Conservation (phyloP, 495 filamentous ascomycete genomes). For the Amorphotheca resinae region DNA sequence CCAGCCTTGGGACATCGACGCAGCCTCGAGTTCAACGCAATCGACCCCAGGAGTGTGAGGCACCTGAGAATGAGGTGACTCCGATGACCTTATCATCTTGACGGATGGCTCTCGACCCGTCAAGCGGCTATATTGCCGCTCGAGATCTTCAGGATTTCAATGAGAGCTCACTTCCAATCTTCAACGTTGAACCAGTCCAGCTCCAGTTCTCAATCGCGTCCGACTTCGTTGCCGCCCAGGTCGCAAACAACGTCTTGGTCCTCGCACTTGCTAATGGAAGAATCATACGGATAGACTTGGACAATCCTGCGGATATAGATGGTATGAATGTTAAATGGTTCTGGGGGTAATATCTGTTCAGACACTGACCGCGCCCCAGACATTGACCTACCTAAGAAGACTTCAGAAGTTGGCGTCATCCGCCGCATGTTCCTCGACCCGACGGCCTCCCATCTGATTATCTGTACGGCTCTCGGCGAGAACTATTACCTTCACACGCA, state of each 20-base stretch:
- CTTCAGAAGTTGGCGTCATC: constrained; percentile 80
- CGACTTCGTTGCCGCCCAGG: constrained; percentile 91
- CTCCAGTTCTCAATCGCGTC: constrained; percentile 84
- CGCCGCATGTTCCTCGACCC: constrained; percentile 94
- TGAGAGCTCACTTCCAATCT: constrained; percentile 65
- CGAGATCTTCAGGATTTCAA: constrained; percentile 40
- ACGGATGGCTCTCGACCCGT: constrained; percentile 28
- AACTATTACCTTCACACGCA: constrained; percentile 98
- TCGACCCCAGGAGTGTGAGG: too few relatives aligned
- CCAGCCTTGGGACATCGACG: constrained; percentile 18
- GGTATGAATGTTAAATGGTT: constrained; percentile 35
- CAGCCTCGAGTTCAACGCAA: constrained; percentile 16
- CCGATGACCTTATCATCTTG: constrained; percentile 8
- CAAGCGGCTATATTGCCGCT: constrained; percentile 35
- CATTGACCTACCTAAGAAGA: constrained; percentile 92
- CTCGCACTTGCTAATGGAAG: constrained; percentile 78
- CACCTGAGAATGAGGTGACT: constrained; percentile 16
- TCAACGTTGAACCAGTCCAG: constrained; percentile 81
- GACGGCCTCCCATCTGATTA: constrained; percentile 84
- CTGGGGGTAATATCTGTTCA: neutral
- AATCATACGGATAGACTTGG: constrained; percentile 86
- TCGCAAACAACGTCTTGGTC: constrained; percentile 92
- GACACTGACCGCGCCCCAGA: constrained; percentile 38
- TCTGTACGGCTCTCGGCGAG: constrained; percentile 82
- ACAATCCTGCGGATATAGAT: constrained; percentile 88